Evolutionary conservation across 257 asterid genomes (phyloP).

Genomic region (Penstemon newberryi): DNA sequence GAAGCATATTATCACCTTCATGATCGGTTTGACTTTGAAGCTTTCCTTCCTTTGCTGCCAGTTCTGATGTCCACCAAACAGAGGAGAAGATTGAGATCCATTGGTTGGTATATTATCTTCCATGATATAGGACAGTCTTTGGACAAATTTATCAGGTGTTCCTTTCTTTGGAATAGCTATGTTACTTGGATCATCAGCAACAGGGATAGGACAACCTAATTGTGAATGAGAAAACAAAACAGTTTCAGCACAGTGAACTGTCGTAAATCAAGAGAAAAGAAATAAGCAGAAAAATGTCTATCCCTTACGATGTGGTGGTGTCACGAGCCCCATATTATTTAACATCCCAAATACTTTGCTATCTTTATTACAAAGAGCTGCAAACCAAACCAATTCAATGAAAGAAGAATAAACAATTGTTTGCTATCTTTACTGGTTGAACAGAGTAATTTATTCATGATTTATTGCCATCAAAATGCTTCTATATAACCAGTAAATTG

Average conservation of each 20-base stretch:
- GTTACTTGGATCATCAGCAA: conserved; percentile 58
- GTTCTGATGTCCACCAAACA: conserved; percentile 83
- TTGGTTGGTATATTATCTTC: conserved; percentile 51
- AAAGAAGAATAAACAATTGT: neutral
- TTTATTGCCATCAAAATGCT: conserved; percentile 1
- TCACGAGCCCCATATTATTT: conserved; percentile 78
- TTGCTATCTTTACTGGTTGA: no score
- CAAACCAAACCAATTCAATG: conserved; percentile 27
- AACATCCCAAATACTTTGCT: conserved; percentile 74
- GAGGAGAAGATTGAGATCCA: conserved; percentile 68
- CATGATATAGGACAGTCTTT: conserved; percentile 59
- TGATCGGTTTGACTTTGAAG: conserved; percentile 69
- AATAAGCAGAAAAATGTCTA: neutral
- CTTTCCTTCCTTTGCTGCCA: conserved; percentile 87
- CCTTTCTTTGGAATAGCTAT: conserved; percentile 61
- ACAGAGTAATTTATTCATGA: no score
- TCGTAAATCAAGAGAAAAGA: neutral
- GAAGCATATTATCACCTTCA: conserved; percentile 56
- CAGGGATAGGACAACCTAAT: conserved; percentile 82
- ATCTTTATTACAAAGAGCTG: conserved; percentile 93
- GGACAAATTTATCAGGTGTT: conserved; percentile 55
- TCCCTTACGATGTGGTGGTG: conserved; percentile 85
- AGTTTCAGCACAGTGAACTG: neutral
- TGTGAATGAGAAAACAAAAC: conserved; percentile 1
- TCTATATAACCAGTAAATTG: no score